phyloP scores from a whole-genome alignment of 331 rosid species.

The Malus hybrid region DNA sequence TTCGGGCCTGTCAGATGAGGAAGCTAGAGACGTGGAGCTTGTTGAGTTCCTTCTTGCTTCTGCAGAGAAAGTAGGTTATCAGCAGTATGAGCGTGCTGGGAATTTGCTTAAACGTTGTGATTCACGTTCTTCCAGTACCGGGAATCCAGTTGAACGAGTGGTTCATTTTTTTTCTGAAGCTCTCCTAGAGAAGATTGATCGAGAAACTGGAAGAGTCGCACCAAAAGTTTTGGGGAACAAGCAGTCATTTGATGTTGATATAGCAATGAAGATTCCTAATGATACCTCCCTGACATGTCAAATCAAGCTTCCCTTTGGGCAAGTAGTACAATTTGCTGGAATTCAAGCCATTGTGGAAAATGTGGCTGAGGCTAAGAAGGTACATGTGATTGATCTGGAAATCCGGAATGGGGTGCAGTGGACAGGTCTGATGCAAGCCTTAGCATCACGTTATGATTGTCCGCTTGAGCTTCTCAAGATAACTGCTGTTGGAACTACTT shows the following conservation, averaged over 20 bases:
- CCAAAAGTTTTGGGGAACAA: not conserved
- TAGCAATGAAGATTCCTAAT: slow-evolving; percentile 13
- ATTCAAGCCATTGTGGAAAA: slow-evolving; percentile 58
- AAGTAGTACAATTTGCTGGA: slow-evolving; percentile 31
- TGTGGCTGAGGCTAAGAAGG: slow-evolving; percentile 38
- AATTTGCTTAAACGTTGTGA: slow-evolving; percentile 37
- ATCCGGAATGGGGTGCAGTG: slow-evolving; percentile 51
- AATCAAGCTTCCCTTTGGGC: slow-evolving; percentile 33
- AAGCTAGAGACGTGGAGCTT: slow-evolving; percentile 43
- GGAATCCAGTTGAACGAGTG: slow-evolving; percentile 40
- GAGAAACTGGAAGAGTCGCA: slow-evolving; percentile 42
- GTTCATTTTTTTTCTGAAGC: slow-evolving; percentile 49
- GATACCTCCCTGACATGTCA: slow-evolving; percentile 23
- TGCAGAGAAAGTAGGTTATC: slow-evolving; percentile 53
- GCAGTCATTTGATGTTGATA: slow-evolving; percentile 20
- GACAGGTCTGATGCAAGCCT: slow-evolving; percentile 54
- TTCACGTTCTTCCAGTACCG: slow-evolving; percentile 25
- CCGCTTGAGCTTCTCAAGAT: slow-evolving; percentile 50
- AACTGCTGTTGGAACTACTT: slow-evolving; percentile 37
- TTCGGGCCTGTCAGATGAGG: slow-evolving; percentile 40
- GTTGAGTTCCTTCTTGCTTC: slow-evolving; percentile 49
- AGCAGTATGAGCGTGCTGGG: slow-evolving; percentile 44
- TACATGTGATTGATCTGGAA: slow-evolving; percentile 56
- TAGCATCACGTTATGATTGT: slow-evolving; percentile 27
- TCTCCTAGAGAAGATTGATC: slow-evolving; percentile 39